These are phyloP conservation scores for Podila clonocystis DNA, from an alignment of 192 early-diverging fungal genomes.

Conservation along the genomic window DNA sequence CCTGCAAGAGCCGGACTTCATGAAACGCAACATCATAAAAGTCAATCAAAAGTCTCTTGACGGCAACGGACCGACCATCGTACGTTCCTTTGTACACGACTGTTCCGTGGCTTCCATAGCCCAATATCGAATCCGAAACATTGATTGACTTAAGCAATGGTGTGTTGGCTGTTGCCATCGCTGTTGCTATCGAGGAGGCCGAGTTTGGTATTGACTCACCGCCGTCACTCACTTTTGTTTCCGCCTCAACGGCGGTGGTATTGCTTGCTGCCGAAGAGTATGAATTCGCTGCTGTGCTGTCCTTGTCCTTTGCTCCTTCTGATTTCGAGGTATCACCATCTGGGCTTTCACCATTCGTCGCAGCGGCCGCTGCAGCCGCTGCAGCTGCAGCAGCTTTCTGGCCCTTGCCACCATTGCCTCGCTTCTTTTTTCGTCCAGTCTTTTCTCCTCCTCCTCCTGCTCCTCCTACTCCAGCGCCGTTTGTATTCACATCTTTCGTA, in stretches of 20 bases:
- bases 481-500: background rate
- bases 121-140: conserved; percentile 71
- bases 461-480: conserved; percentile 6
- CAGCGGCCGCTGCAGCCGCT: background rate
- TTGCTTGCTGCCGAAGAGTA: too few relatives aligned
- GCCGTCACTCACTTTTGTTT: too few relatives aligned
- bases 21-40: conserved; percentile 97
- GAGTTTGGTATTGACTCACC: background rate
- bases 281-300: background rate
- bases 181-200: background rate
- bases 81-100: conserved; percentile 95
- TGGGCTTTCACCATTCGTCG: conserved; percentile 2
- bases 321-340: background rate
- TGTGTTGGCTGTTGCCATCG: conserved; percentile 23
- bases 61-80: conserved; percentile 90
- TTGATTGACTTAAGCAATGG: conserved; percentile 62
- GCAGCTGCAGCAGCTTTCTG: conserved; percentile 25
- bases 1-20: conserved; percentile 91
- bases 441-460: conserved; percentile 16
- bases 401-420: conserved; percentile 43
- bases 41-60: conserved; percentile 93
- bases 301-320: background rate
- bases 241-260: too few relatives aligned
- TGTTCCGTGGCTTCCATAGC: conserved; percentile 97
- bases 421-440: conserved; percentile 41